Evolutionary conservation across 495 filamentous ascomycete species (phyloP).

Genomic region (Acidomyces sp.): DNA sequence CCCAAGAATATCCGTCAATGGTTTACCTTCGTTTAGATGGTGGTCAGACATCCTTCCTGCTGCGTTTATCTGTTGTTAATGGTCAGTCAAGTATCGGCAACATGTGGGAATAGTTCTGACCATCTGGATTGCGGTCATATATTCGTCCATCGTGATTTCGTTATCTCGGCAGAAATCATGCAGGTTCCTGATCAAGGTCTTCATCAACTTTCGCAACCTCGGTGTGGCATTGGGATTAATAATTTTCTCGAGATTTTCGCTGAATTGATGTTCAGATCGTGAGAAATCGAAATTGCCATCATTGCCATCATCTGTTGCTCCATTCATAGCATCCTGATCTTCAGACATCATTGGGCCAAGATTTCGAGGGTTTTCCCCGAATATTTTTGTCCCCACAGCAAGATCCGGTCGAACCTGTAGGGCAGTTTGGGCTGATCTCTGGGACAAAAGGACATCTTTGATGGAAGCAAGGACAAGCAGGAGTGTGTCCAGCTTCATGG

Average conservation of each 20-base stretch:
- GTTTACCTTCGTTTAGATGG: no score
- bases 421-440: neutral
- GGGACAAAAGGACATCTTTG: constrained; percentile 12
- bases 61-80: no score
- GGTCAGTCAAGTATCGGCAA: constrained; percentile 2
- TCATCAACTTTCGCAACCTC: constrained; percentile 40
- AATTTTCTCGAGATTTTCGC: constrained; percentile 53
- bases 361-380: neutral
- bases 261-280: constrained; percentile 46
- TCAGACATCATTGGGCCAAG: no score
- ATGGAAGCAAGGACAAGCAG: neutral
- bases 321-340: no score
- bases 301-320: no score
- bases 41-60: no score
- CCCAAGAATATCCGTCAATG: no score
- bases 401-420: neutral
- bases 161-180: constrained; percentile 50
- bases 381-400: no score
- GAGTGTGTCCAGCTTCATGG: constrained; percentile 7
- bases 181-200: constrained; percentile 41
- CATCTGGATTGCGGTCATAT: constrained; percentile 30
- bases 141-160: constrained; percentile 43
- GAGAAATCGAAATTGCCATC: no score
- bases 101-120: constrained; percentile 3
- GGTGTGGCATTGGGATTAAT: constrained; percentile 54